phyloP scores from a whole-genome alignment of 306 rosid species.

The Acacia confusa region DNA sequence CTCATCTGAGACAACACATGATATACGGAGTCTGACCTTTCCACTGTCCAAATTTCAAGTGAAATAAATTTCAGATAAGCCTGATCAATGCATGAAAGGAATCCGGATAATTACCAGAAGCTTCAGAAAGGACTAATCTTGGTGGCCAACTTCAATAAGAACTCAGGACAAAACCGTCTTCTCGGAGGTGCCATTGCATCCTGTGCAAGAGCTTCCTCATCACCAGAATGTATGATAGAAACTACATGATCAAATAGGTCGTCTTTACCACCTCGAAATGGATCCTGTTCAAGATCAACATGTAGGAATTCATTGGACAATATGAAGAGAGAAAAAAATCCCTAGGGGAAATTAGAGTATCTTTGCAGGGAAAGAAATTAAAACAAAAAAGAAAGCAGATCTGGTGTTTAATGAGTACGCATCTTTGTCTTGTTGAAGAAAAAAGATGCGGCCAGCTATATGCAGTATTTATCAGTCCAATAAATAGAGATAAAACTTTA shows the following conservation, averaged over 20 bases:
- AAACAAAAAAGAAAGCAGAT: neutral
- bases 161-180: slow-evolving; percentile 80
- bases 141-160: slow-evolving; percentile 67
- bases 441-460: neutral
- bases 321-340: neutral
- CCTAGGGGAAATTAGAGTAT: neutral
- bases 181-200: slow-evolving; percentile 68
- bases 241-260: slow-evolving; percentile 70
- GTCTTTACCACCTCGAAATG: slow-evolving; percentile 88
- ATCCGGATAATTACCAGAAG: slow-evolving; percentile 2
- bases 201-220: slow-evolving; percentile 69
- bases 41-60: neutral
- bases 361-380: neutral
- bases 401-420: neutral
- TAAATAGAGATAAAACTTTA: neutral
- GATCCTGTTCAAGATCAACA: slow-evolving; percentile 64
- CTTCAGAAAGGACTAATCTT: slow-evolving; percentile 75
- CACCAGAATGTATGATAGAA: slow-evolving; percentile 66
- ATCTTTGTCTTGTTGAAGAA: neutral
- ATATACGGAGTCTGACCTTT: neutral
- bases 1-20: neutral
- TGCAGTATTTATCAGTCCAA: neutral
- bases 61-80: neutral
- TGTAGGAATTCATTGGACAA: neutral
- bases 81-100: slow-evolving; percentile 7